These are phyloP conservation scores for Phialocephala subalpina DNA, from an alignment of 2,329 filamentous ascomycete genomes.

Conservation along the genomic window DNA sequence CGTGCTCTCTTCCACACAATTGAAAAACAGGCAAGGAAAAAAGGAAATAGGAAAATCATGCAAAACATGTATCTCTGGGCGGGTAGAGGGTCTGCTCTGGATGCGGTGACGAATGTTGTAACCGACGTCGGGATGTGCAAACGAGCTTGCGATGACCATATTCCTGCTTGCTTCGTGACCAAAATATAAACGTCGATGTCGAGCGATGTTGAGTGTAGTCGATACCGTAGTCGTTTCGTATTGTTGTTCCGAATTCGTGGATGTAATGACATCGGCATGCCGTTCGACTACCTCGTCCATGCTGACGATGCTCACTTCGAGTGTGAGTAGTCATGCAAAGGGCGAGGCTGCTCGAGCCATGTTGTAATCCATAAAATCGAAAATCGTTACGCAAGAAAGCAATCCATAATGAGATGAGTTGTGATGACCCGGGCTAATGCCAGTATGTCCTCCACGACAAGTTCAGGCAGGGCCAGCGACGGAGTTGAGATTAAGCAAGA, in stretches of 20 bases:
- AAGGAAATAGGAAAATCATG: slow-evolving; percentile 37
- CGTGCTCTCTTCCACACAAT: slow-evolving; percentile 36
- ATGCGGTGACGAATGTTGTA: slow-evolving; percentile 32
- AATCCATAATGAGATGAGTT: slow-evolving; percentile 44
- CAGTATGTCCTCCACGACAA: slow-evolving; percentile 36
- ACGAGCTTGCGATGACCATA: slow-evolving; percentile 43
- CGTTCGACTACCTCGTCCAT: slow-evolving; percentile 44
- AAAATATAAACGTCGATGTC: slow-evolving; percentile 36
- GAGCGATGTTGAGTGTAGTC: slow-evolving; percentile 30
- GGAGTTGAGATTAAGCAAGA: slow-evolving; percentile 39
- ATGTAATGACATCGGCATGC: slow-evolving; percentile 45
- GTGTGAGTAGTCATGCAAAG: slow-evolving; percentile 40
- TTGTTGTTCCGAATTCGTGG: slow-evolving; percentile 35
- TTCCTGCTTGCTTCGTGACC: slow-evolving; percentile 36
- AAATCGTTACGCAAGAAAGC: slow-evolving; percentile 42
- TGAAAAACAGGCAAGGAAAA: slow-evolving; percentile 35
- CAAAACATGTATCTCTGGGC: slow-evolving; percentile 38
- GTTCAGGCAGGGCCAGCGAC: slow-evolving; percentile 37
- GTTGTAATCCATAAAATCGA: slow-evolving; percentile 42
- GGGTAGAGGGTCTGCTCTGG: slow-evolving; percentile 41
- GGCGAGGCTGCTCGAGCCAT: slow-evolving; percentile 45
- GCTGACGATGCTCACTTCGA: slow-evolving; percentile 35
- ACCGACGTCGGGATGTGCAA: slow-evolving; percentile 31
- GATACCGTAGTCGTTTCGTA: slow-evolving; percentile 34
- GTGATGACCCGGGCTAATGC: slow-evolving; percentile 39